These are phyloP conservation scores for Ophiosphaerella herpotricha DNA, from an alignment of 2,329 filamentous ascomycete genomes.

Conservation along the genomic window DNA sequence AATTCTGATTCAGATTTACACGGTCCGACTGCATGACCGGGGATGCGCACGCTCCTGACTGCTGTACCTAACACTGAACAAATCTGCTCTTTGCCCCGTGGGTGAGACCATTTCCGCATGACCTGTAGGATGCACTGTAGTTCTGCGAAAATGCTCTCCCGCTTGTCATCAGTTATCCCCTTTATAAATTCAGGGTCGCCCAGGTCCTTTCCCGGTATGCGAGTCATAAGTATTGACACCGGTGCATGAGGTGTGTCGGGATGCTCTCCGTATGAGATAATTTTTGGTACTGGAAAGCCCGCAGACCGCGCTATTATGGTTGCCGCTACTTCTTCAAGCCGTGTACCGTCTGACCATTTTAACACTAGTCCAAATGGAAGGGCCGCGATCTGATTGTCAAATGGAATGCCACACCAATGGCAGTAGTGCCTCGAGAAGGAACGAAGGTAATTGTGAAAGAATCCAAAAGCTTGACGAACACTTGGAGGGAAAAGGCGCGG, in stretches of 20 bases:
- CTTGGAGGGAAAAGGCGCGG: conserved; percentile 8
- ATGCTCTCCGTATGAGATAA: conserved; percentile 23
- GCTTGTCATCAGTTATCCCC: conserved; percentile 28
- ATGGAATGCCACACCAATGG: conserved; percentile 19
- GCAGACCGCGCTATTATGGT: conserved; percentile 16
- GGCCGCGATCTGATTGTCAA: conserved; percentile 13
- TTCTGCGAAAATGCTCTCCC: conserved; percentile 42
- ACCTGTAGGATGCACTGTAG: conserved; percentile 39
- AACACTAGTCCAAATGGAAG: conserved; percentile 23
- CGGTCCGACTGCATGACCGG: conserved; percentile 37
- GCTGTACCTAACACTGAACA: conserved; percentile 39
- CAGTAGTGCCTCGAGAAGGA: conserved; percentile 11
- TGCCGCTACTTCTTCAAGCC: conserved; percentile 23
- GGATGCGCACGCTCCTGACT: conserved; percentile 40
- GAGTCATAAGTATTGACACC: conserved; percentile 41
- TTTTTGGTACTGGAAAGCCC: conserved; percentile 22
- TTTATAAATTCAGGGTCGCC: conserved; percentile 33
- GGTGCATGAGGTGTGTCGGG: conserved; percentile 14
- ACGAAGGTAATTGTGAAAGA: conserved; percentile 8
- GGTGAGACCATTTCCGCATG: conserved; percentile 45
- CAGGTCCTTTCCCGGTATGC: conserved; percentile 43
- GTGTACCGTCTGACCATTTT: conserved; percentile 24
- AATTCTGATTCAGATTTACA: conserved; percentile 33
- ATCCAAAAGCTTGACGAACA: conserved; percentile 9
- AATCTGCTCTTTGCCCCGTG: conserved; percentile 22